These are phyloP conservation scores for Ganoderma leucocontextum DNA, from an alignment of 1,284 basidiomycete species.

Conservation along the genomic window DNA sequence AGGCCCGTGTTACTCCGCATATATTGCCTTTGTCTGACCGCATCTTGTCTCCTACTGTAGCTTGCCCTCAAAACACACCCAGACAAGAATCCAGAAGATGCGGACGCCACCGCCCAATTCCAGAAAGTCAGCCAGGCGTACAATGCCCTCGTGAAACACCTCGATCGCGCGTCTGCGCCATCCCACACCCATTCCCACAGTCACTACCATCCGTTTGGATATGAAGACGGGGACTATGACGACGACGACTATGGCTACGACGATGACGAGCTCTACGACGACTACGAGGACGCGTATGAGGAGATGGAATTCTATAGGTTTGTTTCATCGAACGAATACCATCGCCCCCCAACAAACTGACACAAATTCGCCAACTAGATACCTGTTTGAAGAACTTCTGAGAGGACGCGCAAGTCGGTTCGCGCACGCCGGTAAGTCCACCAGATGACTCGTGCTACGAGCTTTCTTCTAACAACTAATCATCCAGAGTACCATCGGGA, in stretches of 20 bases:
- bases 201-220: slow-evolving; percentile 29
- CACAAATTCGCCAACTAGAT: slow-evolving; percentile 42
- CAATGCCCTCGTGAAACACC: slow-evolving; percentile 61
- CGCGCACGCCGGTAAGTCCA: slow-evolving; percentile 40
- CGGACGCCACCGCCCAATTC: slow-evolving; percentile 71
- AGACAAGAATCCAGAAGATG: slow-evolving; percentile 74
- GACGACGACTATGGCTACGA: slow-evolving; percentile 41
- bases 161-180: slow-evolving; percentile 49
- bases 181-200: slow-evolving; percentile 31
- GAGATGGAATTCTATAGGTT: slow-evolving; percentile 55
- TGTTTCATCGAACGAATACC: slow-evolving; percentile 19
- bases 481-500: slow-evolving; percentile 21
- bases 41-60: slow-evolving; percentile 43
- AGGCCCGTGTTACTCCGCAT: slow-evolving; percentile 8
- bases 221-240: slow-evolving; percentile 43
- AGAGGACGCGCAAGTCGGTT: slow-evolving; percentile 47
- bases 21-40: not conserved
- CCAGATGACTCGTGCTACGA: no score
- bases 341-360: slow-evolving; percentile 1
- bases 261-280: slow-evolving; percentile 43
- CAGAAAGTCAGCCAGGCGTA: slow-evolving; percentile 76
- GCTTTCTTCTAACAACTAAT: not conserved
- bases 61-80: slow-evolving; percentile 74
- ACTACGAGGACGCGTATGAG: slow-evolving; percentile 41
- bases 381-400: slow-evolving; percentile 55